Base-by-base conservation (phyloP, 2,329 filamentous ascomycete genomes). In the Ceratocystiopsis minuta region DNA sequence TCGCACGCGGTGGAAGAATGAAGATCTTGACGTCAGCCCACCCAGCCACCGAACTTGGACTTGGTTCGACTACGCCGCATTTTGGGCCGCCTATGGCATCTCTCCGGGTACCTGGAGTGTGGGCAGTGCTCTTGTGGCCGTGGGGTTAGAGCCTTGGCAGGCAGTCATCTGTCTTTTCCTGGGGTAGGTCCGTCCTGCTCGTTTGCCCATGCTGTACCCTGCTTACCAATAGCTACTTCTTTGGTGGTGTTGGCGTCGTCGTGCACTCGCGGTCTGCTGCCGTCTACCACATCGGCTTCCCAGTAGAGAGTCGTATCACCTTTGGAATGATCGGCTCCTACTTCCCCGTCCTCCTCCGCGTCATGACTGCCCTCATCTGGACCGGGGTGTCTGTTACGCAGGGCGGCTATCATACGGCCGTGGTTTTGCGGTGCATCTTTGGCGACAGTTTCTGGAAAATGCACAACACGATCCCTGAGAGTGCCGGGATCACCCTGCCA, bases 361-460 rank as follows among this genome's bases (percentile, higher is more conserved):
- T 60, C 6, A 56, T 61, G 7, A 63, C 68, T 5, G 67, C 66
- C 46, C 66, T 69, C 43, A 64, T 68, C 34, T 68, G 65, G 64
- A 64, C 60, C 35, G 60, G 63, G 39, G 83, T 92, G 17, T 83
- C 90, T 55, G 62, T 72, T 9, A 93, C 84, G 63, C 90, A 93
- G 48, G 86, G 86, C 51, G 80, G 81, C 17, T 84, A 84, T 48
- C 63, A 93, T 45, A 93, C 93, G 83, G 48, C 63, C 12, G 57
- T 64, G 6, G 60, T 60, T 0, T 48, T 53, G 16, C 41, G 55
- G 0, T 51, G 49, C 3, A 49, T 53, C 16, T 52, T 54, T 17
- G 87, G 94, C 47, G 69, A 61, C 0, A 50, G 81, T 4, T 88
- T 93, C 54, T 93, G 84, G 83, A 72, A 40, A 2, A 40, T 55